phyloP scores from a whole-genome alignment of 1,284 basidiomycete genomes.

The Leccinum discolor region DNA sequence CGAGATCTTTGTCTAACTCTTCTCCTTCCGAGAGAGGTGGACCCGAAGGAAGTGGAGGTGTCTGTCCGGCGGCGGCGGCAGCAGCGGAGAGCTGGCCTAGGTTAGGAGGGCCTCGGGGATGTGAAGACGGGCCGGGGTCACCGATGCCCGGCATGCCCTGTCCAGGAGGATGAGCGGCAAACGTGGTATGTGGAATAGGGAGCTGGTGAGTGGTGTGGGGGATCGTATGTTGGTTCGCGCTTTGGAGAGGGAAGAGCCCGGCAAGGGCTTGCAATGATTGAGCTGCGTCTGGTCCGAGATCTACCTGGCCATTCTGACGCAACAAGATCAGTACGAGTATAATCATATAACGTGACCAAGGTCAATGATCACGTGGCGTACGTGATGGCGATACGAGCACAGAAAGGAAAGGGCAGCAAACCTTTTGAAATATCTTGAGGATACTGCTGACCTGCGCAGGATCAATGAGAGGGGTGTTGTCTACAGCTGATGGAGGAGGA shows the following conservation, averaged over 20 bases:
- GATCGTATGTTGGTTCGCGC: conserved; percentile 23
- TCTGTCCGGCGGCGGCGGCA: conserved; percentile 42
- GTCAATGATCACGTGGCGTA: conserved; percentile 27
- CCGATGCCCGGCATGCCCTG: conserved; percentile 36
- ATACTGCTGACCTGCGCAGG: conserved; percentile 27
- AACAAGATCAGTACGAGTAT: conserved; percentile 5
- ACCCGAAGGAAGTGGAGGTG: conserved; percentile 35
- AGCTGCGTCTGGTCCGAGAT: conserved; percentile 29
- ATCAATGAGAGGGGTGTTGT: conserved; percentile 21
- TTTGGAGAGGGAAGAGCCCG: conserved; percentile 29
- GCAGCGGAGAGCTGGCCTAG: conserved; percentile 57
- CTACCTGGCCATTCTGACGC: conserved; percentile 27
- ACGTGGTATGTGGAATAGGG: conserved; percentile 19
- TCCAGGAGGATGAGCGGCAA: conserved; percentile 13
- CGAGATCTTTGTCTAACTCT: conserved; percentile 38
- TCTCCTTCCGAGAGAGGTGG: conserved; percentile 35
- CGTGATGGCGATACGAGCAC: not conserved
- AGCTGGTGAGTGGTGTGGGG: conserved; percentile 23
- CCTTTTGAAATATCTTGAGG: conserved; percentile 31
- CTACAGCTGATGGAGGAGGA: conserved; percentile 10
- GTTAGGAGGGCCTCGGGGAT: conserved; percentile 70
- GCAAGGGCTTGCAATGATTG: conserved; percentile 32
- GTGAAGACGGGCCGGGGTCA: conserved; percentile 74
- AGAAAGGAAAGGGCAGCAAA: conserved; percentile 8
- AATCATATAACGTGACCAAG: conserved; percentile 25